phyloP scores from a whole-genome alignment of 805 yeast genomes.

The Saccharomyces cerevisiae region DNA sequence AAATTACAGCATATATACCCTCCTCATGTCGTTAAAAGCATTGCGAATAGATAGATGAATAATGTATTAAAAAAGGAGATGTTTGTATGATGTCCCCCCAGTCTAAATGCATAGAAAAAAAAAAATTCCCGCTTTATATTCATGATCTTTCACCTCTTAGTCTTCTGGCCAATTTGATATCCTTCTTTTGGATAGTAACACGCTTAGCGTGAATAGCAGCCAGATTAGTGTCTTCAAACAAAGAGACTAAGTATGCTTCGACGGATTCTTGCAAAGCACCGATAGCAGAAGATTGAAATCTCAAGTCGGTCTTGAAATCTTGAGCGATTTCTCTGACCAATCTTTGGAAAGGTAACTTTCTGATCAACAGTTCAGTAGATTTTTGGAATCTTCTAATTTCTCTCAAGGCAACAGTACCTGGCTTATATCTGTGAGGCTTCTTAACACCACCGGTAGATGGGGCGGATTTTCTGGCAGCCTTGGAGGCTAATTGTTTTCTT shows the following conservation, averaged over 20 bases:
- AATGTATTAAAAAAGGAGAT: not conserved
- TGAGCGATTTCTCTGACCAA: slow-evolving; percentile 92
- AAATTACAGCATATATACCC: not conserved
- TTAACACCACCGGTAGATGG: slow-evolving; percentile 89
- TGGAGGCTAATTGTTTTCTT: slow-evolving; percentile 86
- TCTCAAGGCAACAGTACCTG: slow-evolving; percentile 93
- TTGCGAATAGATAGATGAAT: not conserved
- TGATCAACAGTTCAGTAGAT: slow-evolving; percentile 86
- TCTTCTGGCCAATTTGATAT: slow-evolving; percentile 94
- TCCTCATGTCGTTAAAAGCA: not conserved
- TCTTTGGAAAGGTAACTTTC: slow-evolving; percentile 96
- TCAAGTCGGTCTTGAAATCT: slow-evolving; percentile 82
- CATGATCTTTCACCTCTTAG: slow-evolving; percentile 93
- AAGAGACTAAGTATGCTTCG: slow-evolving; percentile 92
- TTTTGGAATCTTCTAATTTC: slow-evolving; percentile 97
- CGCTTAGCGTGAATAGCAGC: slow-evolving; percentile 99
- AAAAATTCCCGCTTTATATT: slow-evolving; percentile 6
- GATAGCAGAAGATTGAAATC: slow-evolving; percentile 95
- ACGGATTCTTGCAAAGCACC: slow-evolving; percentile 98
- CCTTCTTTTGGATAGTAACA: slow-evolving; percentile 97
- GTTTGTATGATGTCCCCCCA: not conserved
- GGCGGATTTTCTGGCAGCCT: slow-evolving; percentile 89
- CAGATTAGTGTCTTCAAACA: slow-evolving; percentile 95
- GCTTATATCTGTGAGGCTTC: slow-evolving; percentile 93
- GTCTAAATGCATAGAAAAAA: not conserved